phyloP scores from a whole-genome alignment of 2,329 filamentous ascomycete genomes.

The Alternaria sp. region DNA sequence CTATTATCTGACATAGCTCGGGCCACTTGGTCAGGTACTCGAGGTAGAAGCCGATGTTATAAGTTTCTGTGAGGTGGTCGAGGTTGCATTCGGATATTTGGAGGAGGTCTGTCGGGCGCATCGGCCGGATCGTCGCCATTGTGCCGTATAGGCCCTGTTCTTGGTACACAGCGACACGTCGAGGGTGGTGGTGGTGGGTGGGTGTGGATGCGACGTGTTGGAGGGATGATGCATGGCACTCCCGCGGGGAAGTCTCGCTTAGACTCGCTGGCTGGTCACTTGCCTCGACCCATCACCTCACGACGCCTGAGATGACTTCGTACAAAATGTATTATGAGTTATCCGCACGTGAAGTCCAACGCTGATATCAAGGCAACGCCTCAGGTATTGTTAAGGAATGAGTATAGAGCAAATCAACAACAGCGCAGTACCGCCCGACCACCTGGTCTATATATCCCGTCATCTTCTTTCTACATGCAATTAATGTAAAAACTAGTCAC shows the following conservation, averaged over 20 bases:
- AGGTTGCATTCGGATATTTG: conserved; percentile 94
- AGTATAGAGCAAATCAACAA: conserved; percentile 31
- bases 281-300: neutral
- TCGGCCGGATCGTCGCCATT: conserved; percentile 87
- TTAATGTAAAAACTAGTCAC: neutral
- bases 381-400: conserved; percentile 16
- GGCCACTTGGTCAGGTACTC: conserved; percentile 97
- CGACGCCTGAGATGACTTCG: neutral
- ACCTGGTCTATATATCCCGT: conserved; percentile 7
- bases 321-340: neutral
- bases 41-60: conserved; percentile 93
- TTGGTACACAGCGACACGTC: neutral
- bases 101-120: conserved; percentile 74
- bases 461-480: neutral
- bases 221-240: conserved; percentile 16
- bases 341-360: neutral
- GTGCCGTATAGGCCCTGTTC: neutral
- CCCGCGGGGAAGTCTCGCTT: conserved; percentile 33
- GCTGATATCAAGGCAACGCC: neutral
- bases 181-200: conserved; percentile 1
- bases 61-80: conserved; percentile 96
- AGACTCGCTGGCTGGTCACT: conserved; percentile 12
- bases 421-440: conserved; percentile 17
- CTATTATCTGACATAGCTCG: conserved; percentile 89
- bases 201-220: conserved; percentile 4